A percentile compares a stretch with the other conserved stretches of the same genome.
phyloP scores from a whole-genome alignment of 352 stramenopile genomes.

The Pythium folliculosum region DNA sequence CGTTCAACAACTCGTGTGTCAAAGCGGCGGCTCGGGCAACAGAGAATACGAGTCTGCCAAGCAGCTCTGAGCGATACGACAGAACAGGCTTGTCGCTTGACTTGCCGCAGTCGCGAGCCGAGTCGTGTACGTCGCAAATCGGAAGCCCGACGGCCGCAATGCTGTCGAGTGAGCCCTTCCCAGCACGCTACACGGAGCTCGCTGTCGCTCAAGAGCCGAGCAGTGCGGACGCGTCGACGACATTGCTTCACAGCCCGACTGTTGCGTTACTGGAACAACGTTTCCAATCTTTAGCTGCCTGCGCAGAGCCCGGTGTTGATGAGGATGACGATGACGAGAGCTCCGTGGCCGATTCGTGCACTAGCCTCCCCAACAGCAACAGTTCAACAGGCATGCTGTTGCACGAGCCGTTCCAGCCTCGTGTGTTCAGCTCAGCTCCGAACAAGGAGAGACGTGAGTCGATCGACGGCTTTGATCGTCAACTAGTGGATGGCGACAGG shows the following conservation, averaged over 20 bases:
- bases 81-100: not conserved
- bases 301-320: not conserved
- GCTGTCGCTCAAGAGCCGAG: not conserved
- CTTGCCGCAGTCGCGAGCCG: not conserved
- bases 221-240: conserved; percentile 5
- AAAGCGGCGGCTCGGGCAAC: not conserved
- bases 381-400: conserved; percentile 7
- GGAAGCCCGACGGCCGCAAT: not conserved
- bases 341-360: not conserved
- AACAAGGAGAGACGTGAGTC: not conserved
- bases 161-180: conserved; percentile 1
- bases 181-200: not conserved
- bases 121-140: conserved; percentile 6
- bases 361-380: not conserved
- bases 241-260: conserved; percentile 13
- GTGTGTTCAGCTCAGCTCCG: too few species aligned
- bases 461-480: not conserved
- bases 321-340: not conserved
- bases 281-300: not conserved
- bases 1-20: not conserved
- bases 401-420: conserved; percentile 12
- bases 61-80: not conserved
- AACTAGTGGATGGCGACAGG: not conserved
- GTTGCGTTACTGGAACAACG: not conserved
- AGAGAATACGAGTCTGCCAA: not conserved